These are phyloP conservation scores for Zymoseptoria tritici DNA, from an alignment of 2,329 filamentous ascomycete species.

Conservation along the genomic window DNA sequence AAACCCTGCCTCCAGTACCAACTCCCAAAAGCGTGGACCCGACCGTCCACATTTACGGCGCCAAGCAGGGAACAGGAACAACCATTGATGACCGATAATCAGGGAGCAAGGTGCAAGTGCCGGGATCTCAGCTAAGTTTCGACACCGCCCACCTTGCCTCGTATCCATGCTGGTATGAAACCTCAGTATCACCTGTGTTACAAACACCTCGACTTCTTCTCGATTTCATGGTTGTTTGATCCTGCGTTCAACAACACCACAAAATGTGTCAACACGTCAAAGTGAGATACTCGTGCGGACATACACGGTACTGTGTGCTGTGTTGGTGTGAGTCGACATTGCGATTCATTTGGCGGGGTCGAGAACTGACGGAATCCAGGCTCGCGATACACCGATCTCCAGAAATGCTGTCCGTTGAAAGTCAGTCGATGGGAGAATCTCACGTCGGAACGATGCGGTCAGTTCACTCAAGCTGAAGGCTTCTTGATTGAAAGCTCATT, in stretches of 20 bases:
- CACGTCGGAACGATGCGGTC: constrained; percentile 12
- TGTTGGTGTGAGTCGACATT: constrained; percentile 13
- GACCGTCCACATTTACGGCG: neutral
- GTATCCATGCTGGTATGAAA: neutral
- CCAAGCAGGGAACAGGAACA: neutral
- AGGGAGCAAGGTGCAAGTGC: neutral
- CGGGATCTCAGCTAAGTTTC: neutral
- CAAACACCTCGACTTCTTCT: neutral
- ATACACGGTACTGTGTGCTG: constrained; percentile 13
- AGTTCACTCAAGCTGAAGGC: neutral
- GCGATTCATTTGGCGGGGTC: neutral
- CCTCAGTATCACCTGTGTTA: neutral
- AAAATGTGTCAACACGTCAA: constrained; percentile 15
- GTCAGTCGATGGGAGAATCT: constrained; percentile 11
- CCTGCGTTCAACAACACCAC: neutral
- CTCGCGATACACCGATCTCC: constrained; percentile 12
- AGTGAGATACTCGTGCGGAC: constrained; percentile 13
- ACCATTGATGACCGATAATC: neutral
- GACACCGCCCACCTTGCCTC: neutral
- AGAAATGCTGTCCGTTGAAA: constrained; percentile 14
- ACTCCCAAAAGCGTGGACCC: neutral
- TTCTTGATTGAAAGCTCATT: neutral
- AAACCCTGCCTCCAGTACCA: neutral
- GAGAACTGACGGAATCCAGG: constrained; percentile 5
- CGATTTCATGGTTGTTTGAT: neutral